Conservation (phyloP, 192 early-diverging fungal species). For the Powellomyces hirtus region DNA sequence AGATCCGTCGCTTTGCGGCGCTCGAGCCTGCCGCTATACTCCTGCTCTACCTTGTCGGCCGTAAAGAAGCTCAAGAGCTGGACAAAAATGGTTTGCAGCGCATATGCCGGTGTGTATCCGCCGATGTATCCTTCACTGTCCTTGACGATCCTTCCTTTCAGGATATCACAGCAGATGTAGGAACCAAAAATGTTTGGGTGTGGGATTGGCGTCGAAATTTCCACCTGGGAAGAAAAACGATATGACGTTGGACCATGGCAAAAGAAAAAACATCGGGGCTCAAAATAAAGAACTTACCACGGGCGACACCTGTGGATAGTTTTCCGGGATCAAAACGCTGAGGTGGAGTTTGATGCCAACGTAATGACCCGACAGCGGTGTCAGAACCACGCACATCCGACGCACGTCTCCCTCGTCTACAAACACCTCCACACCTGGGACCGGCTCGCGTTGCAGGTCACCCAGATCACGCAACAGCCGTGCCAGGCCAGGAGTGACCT, state of each 20-base stretch:
- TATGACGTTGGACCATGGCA: not conserved
- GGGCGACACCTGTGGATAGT: not conserved
- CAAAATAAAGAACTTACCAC: not conserved
- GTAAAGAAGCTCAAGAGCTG: constrained; percentile 31
- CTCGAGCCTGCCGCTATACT: not conserved
- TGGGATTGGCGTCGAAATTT: constrained; percentile 14
- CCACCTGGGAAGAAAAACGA: not conserved
- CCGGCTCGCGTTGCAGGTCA: constrained; percentile 1
- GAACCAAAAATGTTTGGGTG: constrained; percentile 26
- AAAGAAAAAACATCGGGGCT: not conserved
- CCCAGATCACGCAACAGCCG: constrained; percentile 11
- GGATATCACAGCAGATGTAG: constrained; percentile 35
- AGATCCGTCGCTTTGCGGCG: not conserved
- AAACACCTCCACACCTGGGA: not conserved
- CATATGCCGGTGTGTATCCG: constrained; percentile 30
- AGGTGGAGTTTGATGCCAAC: constrained; percentile 18
- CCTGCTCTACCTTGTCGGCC: constrained; percentile 14
- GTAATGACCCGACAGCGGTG: constrained; percentile 9
- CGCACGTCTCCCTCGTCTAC: not conserved
- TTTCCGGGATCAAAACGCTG: not conserved
- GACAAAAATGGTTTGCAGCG: constrained; percentile 20
- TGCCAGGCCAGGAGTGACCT: not conserved
- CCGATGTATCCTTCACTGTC: constrained; percentile 18
- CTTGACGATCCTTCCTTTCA: constrained; percentile 6
- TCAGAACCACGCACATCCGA: constrained; percentile 4